These are phyloP conservation scores for Hydnum rufescens DNA, from an alignment of 768 basidiomycete species.

Conservation along the genomic window DNA sequence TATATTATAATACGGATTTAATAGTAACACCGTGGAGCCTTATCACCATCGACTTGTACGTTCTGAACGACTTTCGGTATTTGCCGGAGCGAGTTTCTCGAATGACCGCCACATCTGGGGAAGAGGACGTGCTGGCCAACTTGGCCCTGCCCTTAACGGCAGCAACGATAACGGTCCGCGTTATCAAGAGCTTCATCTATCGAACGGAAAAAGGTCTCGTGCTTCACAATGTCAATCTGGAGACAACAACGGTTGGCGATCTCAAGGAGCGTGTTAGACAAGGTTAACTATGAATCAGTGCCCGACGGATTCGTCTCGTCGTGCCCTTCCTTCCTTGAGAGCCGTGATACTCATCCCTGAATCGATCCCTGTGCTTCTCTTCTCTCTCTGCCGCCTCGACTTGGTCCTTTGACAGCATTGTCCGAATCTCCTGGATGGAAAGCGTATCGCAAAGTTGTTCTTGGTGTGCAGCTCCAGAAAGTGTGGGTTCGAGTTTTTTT, in stretches of 20 bases:
- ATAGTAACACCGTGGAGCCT: too few relatives aligned
- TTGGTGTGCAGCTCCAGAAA: slow-evolving; percentile 32
- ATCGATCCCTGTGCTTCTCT: background rate
- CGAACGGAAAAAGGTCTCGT: slow-evolving; percentile 79
- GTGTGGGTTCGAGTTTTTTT: background rate
- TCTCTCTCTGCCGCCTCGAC: background rate
- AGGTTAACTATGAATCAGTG: too few relatives aligned
- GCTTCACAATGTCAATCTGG: slow-evolving; percentile 62
- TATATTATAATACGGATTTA: too few relatives aligned
- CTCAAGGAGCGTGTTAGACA: slow-evolving; percentile 53
- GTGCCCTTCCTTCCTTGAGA: slow-evolving; percentile 1
- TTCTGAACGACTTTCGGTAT: too few relatives aligned
- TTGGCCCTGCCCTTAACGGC: too few relatives aligned
- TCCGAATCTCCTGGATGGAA: slow-evolving; percentile 67
- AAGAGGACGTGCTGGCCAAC: too few relatives aligned
- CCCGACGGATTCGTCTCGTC: slow-evolving; percentile 5
- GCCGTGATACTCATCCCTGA: background rate
- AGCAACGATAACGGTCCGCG: slow-evolving; percentile 73
- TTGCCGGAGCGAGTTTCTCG: too few relatives aligned
- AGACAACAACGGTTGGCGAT: slow-evolving; percentile 51
- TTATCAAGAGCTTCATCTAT: slow-evolving; percentile 90
- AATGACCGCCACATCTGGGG: too few relatives aligned
- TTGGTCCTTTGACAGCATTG: slow-evolving; percentile 29
- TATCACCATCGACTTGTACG: too few relatives aligned
- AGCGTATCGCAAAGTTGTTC: slow-evolving; percentile 50